Base-by-base conservation (phyloP, 2,329 filamentous ascomycete genomes). In the Aspergillus oerlinghausenensis region DNA sequence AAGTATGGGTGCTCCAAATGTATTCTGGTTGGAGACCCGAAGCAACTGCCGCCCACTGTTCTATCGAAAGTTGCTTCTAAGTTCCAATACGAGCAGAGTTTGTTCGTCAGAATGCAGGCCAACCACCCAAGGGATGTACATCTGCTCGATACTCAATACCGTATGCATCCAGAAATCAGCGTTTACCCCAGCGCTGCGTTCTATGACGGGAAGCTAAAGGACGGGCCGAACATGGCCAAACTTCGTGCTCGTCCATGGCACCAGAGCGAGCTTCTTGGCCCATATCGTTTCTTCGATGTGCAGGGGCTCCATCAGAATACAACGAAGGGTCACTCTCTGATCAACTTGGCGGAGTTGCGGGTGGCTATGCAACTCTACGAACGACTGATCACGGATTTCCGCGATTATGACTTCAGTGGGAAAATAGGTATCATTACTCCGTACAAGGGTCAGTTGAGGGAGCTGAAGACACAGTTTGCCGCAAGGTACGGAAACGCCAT, bases 151-250 rank as follows among this genome's bases (percentile, higher is more conserved):
- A 94, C 89, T 55, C 94, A 99, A 70, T 99, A 99, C 72, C 94
- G 94, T 75, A 99, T 99, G 95, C 94, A 99, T 76, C 94, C 95
- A 0, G 90, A 94, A 64, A 99, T 99, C 71, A 96, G 92, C 73
- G 74, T 80, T 52, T 99, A 97, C 73, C 94, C 95, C 1, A 96
- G 92, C 72, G 79, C 83, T 64, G 88, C 92, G 52, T 99, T 99
- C 76, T 99, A 99, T 76, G 91, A 97, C 70, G 86, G 90, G 28
- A 85, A 86, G 61, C 84, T 99, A 10, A 80, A 92, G 61, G 92
- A 99, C 72, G 94, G 95, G 25, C 83, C 83, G 58, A 84, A 89
- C 63, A 97, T 97, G 92, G 85, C 82, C 3, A 79, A 77, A 54
- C 79, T 96, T 53, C 88, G 94, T 50, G 77, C 80, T 58, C 86